Conservation (phyloP, 2,329 filamentous ascomycete genomes). For the Monilinia fructicola region DNA sequence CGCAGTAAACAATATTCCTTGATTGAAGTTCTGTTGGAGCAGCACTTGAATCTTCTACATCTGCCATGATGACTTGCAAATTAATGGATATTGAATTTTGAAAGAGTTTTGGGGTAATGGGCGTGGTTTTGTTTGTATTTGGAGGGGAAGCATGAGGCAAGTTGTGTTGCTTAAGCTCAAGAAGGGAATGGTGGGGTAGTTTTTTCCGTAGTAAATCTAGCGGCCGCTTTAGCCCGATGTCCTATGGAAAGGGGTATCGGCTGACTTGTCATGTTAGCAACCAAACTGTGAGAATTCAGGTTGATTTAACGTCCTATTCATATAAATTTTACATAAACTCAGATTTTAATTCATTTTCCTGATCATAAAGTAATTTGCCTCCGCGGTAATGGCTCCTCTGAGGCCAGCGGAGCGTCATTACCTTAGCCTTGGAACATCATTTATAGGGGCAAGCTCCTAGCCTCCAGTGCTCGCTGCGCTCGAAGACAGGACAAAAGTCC, state of each 20-base stretch:
- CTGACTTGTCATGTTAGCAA: not conserved
- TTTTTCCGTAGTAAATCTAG: slow-evolving; percentile 10
- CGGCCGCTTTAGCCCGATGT: slow-evolving; percentile 12
- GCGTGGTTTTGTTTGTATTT: not conserved
- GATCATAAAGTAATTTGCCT: not conserved
- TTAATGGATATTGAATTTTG: not conserved
- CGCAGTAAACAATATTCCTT: slow-evolving; percentile 40
- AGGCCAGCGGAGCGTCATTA: no score
- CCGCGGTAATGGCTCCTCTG: no score
- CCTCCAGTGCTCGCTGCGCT: slow-evolving; percentile 1
- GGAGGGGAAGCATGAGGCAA: not conserved
- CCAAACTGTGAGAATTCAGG: not conserved
- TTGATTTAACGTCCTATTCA: not conserved
- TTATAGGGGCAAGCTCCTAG: not conserved
- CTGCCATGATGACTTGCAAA: slow-evolving; percentile 34
- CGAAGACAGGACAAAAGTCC: not conserved
- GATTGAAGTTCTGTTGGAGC: slow-evolving; percentile 38
- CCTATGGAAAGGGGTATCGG: not conserved
- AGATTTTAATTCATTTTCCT: not conserved
- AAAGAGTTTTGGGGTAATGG: not conserved
- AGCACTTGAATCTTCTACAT: slow-evolving; percentile 30
- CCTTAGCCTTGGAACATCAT: not conserved
- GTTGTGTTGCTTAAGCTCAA: slow-evolving; percentile 1
- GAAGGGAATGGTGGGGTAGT: slow-evolving; percentile 20
- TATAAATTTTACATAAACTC: not conserved